Conservation (phyloP, 495 filamentous ascomycete species). For the Podospora appendiculata region DNA sequence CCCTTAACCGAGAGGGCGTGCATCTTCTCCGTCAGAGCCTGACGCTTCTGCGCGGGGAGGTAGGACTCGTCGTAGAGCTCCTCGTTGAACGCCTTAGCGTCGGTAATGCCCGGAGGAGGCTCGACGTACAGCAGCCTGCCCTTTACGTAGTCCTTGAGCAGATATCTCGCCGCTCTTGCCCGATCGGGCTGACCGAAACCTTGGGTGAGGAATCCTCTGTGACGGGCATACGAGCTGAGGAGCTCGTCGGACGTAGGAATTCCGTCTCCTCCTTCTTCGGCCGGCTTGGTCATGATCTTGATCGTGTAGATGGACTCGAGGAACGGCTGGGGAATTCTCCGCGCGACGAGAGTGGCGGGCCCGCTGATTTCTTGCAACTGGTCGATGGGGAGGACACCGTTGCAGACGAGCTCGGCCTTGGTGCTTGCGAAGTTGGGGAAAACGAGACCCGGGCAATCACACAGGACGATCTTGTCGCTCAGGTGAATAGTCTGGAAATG, state of each 20-base stretch:
- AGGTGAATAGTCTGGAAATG: slow-evolving; percentile 99
- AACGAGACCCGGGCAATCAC: slow-evolving; percentile 97
- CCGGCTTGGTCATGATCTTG: slow-evolving; percentile 69
- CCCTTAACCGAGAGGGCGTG: slow-evolving; percentile 23
- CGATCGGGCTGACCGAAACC: slow-evolving; percentile 89
- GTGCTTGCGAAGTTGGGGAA: slow-evolving; percentile 98
- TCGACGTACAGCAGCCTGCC: slow-evolving; percentile 90
- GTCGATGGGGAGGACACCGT: slow-evolving; percentile 94
- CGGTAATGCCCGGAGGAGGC: slow-evolving; percentile 71
- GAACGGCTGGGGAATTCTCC: slow-evolving; percentile 84
- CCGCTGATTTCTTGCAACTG: slow-evolving; percentile 93
- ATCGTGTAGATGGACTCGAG: slow-evolving; percentile 90
- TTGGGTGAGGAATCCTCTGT: slow-evolving; percentile 80
- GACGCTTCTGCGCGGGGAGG: slow-evolving; percentile 65
- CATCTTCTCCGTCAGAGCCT: slow-evolving; percentile 44
- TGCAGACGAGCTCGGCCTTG: slow-evolving; percentile 93
- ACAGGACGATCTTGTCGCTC: slow-evolving; percentile 79
- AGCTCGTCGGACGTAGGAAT: slow-evolving; percentile 82
- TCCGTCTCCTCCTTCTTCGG: slow-evolving; percentile 92
- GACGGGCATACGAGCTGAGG: slow-evolving; percentile 76
- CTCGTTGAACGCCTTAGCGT: slow-evolving; percentile 71
- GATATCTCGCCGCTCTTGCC: slow-evolving; percentile 78
- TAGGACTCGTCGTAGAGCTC: slow-evolving; percentile 79
- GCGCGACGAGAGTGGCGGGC: slow-evolving; percentile 76
- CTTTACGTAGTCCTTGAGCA: slow-evolving; percentile 96